phyloP scores from a whole-genome alignment of 176 grass and related monocot genomes.

The Aegilops speltoides region DNA sequence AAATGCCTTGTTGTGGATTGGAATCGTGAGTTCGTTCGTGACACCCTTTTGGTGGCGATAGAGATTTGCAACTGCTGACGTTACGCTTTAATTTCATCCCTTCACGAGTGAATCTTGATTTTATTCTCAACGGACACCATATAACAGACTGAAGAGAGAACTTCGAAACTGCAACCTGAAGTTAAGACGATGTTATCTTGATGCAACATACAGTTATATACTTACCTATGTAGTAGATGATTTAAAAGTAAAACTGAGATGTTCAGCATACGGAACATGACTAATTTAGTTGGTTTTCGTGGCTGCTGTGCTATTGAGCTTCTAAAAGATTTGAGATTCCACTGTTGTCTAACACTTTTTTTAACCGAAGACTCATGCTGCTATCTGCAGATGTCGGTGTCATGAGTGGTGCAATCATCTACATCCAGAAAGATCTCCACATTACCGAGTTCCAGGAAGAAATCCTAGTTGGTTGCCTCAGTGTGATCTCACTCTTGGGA shows the following conservation, averaged over 20 bases:
- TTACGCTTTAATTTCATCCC: slow-evolving; percentile 6
- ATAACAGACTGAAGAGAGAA: neutral
- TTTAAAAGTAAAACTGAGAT: neutral
- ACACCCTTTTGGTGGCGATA: neutral
- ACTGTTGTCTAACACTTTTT: neutral
- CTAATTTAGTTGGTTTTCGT: neutral
- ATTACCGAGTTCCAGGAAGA: slow-evolving; percentile 89
- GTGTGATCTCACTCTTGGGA: slow-evolving; percentile 84
- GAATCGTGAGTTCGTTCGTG: neutral
- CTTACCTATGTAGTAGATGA: too few relatives aligned
- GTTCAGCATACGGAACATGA: neutral
- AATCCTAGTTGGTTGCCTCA: slow-evolving; percentile 83
- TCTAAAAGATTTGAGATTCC: neutral
- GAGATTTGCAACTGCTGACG: neutral
- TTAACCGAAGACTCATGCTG: slow-evolving; percentile 8
- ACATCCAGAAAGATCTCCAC: slow-evolving; percentile 88
- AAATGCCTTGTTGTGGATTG: neutral
- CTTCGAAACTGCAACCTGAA: neutral
- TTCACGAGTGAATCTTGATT: slow-evolving; percentile 7
- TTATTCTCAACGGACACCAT: neutral
- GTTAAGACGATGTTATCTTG: neutral
- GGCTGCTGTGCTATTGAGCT: neutral
- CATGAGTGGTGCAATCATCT: slow-evolving; percentile 84
- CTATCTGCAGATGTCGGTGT: slow-evolving; percentile 83
- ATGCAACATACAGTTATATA: neutral